Evolutionary conservation across 1,284 basidiomycete species (phyloP), one percentile per base, ranked within the genome.

Genomic region (Laetiporus sulphureus): DNA sequence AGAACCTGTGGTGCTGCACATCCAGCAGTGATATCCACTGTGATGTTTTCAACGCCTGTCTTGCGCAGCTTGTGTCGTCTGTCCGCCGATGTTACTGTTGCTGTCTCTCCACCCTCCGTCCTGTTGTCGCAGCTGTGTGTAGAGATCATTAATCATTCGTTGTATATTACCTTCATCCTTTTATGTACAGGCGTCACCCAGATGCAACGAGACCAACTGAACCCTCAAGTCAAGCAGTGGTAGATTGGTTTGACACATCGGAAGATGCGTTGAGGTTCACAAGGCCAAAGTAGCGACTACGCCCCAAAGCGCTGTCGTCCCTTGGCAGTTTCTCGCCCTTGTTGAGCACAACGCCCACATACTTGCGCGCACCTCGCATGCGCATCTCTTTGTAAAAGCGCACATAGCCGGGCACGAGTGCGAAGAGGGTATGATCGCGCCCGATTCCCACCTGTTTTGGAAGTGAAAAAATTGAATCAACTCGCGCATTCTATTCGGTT

Each of bases 391-490:
- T 82, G 79, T 95, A 97, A 67, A 91, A 97, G 38, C 90, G 86
- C 38, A 97, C 88, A 60, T 77, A 92, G 15, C 93, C 93, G 0
- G 93, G 92, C 15, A 83, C 81, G 11, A 79, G 72, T 15, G 93
- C 92, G 59, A 83, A 95, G 42, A 97, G 72, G 0, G 94, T 97
- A 63, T 94, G 90, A 64, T 97, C 93, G 46, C 84, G 79, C 21
- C 93, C 94, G 58, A 90, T 84, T 49, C 81, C 81, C 44, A 96
- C 90, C 89, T 92, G 55, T 27, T 39, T 40, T n/a, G n/a, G n/a
- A n/a, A n/a, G n/a, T n/a, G 38, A 11, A 42, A 47, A 57, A 3
- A 16, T n/a, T 23, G 36, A 29, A 31, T 6, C 13, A 22, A 23
- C 19, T 12, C 21, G 24, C 10, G 31, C 34, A 29, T 27, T 18